A percentile compares a stretch with the other conserved stretches of the same genome.
Evolutionary conservation across 2,329 filamentous ascomycete genomes (phyloP).

Genomic region (Fusarium subtropicale): DNA sequence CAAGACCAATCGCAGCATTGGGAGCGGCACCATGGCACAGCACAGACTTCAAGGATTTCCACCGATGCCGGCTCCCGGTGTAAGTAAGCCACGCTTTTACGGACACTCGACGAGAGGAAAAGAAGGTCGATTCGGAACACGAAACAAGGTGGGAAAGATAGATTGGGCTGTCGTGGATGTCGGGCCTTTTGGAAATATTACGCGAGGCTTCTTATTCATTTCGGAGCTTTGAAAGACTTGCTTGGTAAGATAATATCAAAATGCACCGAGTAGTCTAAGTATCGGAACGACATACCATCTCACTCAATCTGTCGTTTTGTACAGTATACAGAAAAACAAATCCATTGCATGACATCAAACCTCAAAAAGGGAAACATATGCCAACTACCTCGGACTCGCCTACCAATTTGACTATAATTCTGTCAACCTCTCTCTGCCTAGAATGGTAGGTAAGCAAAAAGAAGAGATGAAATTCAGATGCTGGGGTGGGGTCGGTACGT

Average conservation of each 20-base stretch:
- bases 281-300: background rate
- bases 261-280: background rate
- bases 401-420: constrained; percentile 8
- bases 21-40: constrained; percentile 19
- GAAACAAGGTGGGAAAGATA: constrained; percentile 2
- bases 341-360: background rate
- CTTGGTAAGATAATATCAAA: background rate
- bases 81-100: constrained; percentile 18
- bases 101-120: background rate
- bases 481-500: constrained; percentile 33
- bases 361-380: background rate
- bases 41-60: constrained; percentile 10
- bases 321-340: background rate
- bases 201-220: constrained; percentile 3
- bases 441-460: background rate
- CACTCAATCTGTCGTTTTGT: background rate
- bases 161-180: background rate
- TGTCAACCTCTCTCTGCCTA: background rate
- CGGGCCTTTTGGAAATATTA: constrained; percentile 25
- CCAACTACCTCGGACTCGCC: constrained; percentile 7
- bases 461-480: constrained; percentile 2
- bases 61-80: constrained; percentile 42
- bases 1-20: constrained; percentile 19
- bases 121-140: constrained; percentile 2
- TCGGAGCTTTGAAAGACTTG: background rate